A percentile compares a stretch with the other conserved stretches of the same genome.
Conservation (phyloP, 306 rosid genomes). For the Styphnolobium japonicum region DNA sequence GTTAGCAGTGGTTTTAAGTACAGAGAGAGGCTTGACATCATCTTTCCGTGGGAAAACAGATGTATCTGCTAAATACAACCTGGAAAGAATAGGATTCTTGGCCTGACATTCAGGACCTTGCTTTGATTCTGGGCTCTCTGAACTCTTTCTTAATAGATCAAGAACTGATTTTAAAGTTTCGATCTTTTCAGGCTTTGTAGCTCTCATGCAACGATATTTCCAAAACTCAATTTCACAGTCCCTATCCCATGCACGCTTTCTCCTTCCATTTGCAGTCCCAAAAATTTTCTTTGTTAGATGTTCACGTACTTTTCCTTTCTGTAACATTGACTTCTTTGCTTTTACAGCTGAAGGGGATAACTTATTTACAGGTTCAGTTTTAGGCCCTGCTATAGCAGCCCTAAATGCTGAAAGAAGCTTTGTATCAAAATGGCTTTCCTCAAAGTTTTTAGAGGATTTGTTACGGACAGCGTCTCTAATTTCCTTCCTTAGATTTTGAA, state of each 20-base stretch:
- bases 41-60: conserved; percentile 91
- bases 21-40: conserved; percentile 75
- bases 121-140: conserved; percentile 44
- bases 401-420: conserved; percentile 98
- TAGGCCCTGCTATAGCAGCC: conserved; percentile 76
- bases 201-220: conserved; percentile 84
- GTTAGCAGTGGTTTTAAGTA: conserved; percentile 49
- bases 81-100: conserved; percentile 76
- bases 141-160: conserved; percentile 62
- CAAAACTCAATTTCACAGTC: conserved; percentile 97
- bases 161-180: conserved; percentile 94
- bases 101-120: conserved; percentile 56
- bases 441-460: conserved; percentile 64
- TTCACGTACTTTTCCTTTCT: conserved; percentile 88
- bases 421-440: conserved; percentile 71
- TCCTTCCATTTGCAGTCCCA: conserved; percentile 68
- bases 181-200: conserved; percentile 82
- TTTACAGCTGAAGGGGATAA: conserved; percentile 60
- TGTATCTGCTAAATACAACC: conserved; percentile 92
- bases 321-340: conserved; percentile 74
- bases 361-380: conserved; percentile 67
- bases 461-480: conserved; percentile 86
- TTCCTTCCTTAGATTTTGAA: conserved; percentile 79
- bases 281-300: conserved; percentile 88
- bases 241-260: conserved; percentile 97